Evolutionary conservation across 2,329 filamentous ascomycete genomes (phyloP), one percentile per base, ranked within the genome.

Genomic region (Metarhizium guizhouense): DNA sequence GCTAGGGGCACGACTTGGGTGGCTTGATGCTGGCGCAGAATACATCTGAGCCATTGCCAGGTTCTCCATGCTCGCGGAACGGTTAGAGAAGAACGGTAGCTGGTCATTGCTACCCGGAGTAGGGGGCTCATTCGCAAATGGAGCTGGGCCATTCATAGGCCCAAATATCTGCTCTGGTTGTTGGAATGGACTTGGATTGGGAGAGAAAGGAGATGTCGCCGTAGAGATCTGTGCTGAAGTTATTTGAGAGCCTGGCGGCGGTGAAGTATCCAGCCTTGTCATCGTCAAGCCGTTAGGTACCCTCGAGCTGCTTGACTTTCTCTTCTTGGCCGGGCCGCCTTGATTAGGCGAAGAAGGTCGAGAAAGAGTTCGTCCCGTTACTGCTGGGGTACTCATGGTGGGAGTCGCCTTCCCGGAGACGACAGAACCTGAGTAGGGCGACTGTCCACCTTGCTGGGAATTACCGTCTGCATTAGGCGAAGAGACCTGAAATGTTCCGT

Each of bases 1-100:
- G 61, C 87, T 92, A 1, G 86, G 81, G n/a, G 87, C 86, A 53
- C 90, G 84, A 67, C 90, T 95, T 4, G 85, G 81, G 60, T 90
- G 86, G 6, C 83, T 76, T 1, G 90, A 92, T 40, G 80, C 78
- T 3, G 88, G 86, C 3, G 87, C 84, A 5, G 88, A 90, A 64
- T 84, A 87, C 63, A 91, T 70, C 59, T 83, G 82, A 38, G 83
- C 76, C 64, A 86, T 78, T 6, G 78, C 74, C 53, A 88, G 62
- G 60, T 81, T 85, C 56, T 90, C 87, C 66, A 88, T 72, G 63
- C 80, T 87, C 53, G 83, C 76, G 2, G 83, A 79, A 54, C 85
- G 77, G 56, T 82, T 73, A 30, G 77, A 74, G 48, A 80, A 76
- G 62, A 85, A 83, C 52, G 82, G 68, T 3, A 76, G 68, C 54